phyloP scores from a whole-genome alignment of 2,329 filamentous ascomycete genomes.

The Sporothrix curviconia region DNA sequence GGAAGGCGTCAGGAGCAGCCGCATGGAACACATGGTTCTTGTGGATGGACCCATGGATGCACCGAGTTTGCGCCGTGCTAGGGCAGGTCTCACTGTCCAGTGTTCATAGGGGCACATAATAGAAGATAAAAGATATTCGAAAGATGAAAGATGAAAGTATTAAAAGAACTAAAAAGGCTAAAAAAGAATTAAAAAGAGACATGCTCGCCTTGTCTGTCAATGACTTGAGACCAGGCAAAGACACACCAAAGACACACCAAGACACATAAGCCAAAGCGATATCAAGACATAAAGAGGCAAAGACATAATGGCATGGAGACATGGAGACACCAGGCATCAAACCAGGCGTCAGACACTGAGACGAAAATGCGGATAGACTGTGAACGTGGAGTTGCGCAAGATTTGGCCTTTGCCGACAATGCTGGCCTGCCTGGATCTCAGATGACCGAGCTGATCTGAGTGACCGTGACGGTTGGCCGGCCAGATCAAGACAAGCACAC shows the following conservation, averaged over 20 bases:
- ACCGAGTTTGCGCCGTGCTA: slow-evolving; percentile 1
- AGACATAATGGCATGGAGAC: not conserved
- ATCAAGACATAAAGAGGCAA: not conserved
- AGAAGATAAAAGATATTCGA: too few species aligned
- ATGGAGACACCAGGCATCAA: not conserved
- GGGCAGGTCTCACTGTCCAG: not conserved
- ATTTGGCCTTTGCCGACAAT: too few species aligned
- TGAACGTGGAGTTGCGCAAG: too few species aligned
- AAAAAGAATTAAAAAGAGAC: not conserved
- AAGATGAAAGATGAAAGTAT: not conserved
- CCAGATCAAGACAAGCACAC: too few species aligned
- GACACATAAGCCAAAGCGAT: too few species aligned
- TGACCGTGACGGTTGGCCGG: too few species aligned
- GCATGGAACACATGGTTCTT: not conserved
- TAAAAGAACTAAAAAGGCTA: not conserved
- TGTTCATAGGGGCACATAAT: not conserved
- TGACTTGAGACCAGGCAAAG: not conserved
- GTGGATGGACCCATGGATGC: not conserved
- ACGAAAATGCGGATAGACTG: too few species aligned
- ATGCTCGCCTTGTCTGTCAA: slow-evolving; percentile 1
- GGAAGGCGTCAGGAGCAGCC: not conserved
- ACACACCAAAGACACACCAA: not conserved
- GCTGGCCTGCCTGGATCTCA: too few species aligned
- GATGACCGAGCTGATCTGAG: too few species aligned
- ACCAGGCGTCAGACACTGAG: too few species aligned